These are phyloP conservation scores for Nakataea oryzae DNA, from an alignment of 2,329 filamentous ascomycete species.

Conservation along the genomic window DNA sequence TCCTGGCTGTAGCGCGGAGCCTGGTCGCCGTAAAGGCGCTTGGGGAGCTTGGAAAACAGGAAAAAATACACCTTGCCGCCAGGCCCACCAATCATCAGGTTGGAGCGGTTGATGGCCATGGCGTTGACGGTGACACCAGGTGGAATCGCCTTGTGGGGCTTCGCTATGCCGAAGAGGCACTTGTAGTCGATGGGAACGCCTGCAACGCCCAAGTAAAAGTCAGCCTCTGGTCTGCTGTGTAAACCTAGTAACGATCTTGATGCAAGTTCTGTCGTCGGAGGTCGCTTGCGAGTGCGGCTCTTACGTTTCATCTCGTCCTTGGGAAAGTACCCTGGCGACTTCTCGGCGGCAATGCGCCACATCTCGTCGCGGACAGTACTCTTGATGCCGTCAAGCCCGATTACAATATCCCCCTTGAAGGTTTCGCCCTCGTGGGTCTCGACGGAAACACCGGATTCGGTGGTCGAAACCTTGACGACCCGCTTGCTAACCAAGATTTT, in stretches of 20 bases:
- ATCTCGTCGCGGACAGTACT: slow-evolving; percentile 15
- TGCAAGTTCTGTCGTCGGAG: too few relatives aligned
- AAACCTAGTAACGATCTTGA: too few relatives aligned
- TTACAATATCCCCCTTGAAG: slow-evolving; percentile 20
- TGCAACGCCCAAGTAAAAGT: too few relatives aligned
- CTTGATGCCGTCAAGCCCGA: slow-evolving; percentile 29
- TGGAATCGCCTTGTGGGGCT: slow-evolving; percentile 3
- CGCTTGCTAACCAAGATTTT: slow-evolving; percentile 18
- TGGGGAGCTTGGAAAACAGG: slow-evolving; percentile 6
- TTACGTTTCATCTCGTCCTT: slow-evolving; percentile 1
- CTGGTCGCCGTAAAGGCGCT: slow-evolving; percentile 6
- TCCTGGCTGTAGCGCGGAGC: slow-evolving; percentile 8
- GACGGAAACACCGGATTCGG: slow-evolving; percentile 17
- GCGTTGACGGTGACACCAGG: background rate
- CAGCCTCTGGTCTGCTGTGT: too few relatives aligned
- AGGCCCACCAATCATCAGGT: slow-evolving; percentile 8
- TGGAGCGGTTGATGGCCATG: slow-evolving; percentile 5
- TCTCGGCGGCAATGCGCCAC: slow-evolving; percentile 5
- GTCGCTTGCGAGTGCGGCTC: too few relatives aligned
- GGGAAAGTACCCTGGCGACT: slow-evolving; percentile 6
- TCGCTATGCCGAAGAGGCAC: slow-evolving; percentile 13
- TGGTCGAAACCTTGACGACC: slow-evolving; percentile 16
- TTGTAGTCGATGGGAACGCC: slow-evolving; percentile 6
- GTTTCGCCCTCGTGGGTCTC: slow-evolving; percentile 17
- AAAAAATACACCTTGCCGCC: slow-evolving; percentile 12